Percentiles rank a stretch among this genome's conserved stretches.
These are phyloP conservation scores for Fusarium pseudocircinatum DNA, from an alignment of 2,329 filamentous ascomycete genomes.

Conservation along the genomic window DNA sequence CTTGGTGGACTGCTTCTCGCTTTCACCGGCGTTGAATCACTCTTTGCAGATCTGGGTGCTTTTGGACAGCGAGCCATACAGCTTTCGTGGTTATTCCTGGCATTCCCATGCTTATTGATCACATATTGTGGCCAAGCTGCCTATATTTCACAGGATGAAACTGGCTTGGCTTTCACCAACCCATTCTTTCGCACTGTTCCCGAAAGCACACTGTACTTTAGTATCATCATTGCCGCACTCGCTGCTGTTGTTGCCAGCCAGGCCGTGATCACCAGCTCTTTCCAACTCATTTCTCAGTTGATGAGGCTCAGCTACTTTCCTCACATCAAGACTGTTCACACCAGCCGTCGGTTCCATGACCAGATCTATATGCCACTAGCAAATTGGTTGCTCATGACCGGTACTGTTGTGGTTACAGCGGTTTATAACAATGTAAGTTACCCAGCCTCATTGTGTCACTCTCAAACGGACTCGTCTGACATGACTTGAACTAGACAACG, in stretches of 20 bases:
- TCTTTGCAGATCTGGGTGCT: conserved; percentile 82
- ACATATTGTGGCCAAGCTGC: conserved; percentile 80
- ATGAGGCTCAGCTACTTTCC: conserved; percentile 79
- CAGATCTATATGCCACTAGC: conserved; percentile 80
- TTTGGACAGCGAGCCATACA: conserved; percentile 77
- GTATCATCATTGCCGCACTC: conserved; percentile 73
- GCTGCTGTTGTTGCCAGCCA: conserved; percentile 81
- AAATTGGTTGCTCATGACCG: conserved; percentile 82
- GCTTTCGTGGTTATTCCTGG: conserved; percentile 75
- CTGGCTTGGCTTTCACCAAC: conserved; percentile 57
- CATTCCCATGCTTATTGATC: conserved; percentile 72
- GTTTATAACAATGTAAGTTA: conserved; percentile 73
- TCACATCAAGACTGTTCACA: conserved; percentile 78
- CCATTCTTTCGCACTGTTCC: conserved; percentile 79
- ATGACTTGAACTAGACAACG: conserved; percentile 58
- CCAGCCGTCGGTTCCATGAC: conserved; percentile 74
- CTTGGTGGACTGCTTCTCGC: conserved; percentile 77
- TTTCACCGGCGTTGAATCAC: conserved; percentile 81
- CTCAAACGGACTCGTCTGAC: background rate
- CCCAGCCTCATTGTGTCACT: background rate
- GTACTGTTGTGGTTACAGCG: conserved; percentile 77
- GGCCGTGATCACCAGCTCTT: conserved; percentile 80
- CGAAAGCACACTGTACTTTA: conserved; percentile 73
- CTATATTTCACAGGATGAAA: conserved; percentile 70
- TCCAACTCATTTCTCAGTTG: conserved; percentile 75